These are phyloP conservation scores for Geopyxis carbonaria DNA, from an alignment of 495 filamentous ascomycete genomes.

Conservation along the genomic window DNA sequence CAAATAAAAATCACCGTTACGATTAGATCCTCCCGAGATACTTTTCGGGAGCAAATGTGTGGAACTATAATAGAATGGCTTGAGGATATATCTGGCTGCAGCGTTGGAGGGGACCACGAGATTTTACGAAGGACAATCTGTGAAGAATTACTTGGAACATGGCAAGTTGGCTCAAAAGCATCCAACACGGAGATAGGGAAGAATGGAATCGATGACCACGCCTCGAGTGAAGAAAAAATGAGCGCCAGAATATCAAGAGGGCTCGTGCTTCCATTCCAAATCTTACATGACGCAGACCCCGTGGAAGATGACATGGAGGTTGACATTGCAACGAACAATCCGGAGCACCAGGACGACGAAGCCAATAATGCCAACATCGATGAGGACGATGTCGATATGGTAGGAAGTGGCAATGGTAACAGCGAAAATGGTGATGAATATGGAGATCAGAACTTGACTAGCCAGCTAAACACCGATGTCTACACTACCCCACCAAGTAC, in stretches of 20 bases:
- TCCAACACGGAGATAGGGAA: slow-evolving; percentile 67
- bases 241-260: slow-evolving; percentile 23
- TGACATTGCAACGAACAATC: slow-evolving; percentile 27
- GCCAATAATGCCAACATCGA: slow-evolving; percentile 31
- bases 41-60: slow-evolving; percentile 95
- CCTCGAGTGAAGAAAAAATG: slow-evolving; percentile 30
- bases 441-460: not conserved
- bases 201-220: slow-evolving; percentile 81
- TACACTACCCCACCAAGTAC: not conserved
- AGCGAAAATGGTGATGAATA: slow-evolving; percentile 6
- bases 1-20: slow-evolving; percentile 93
- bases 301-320: slow-evolving; percentile 30
- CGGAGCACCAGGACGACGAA: slow-evolving; percentile 33
- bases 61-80: slow-evolving; percentile 97
- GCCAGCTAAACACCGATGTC: not conserved
- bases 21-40: slow-evolving; percentile 81
- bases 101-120: slow-evolving; percentile 59
- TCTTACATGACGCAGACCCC: not conserved
- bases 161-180: slow-evolving; percentile 73
- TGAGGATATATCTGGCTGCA: slow-evolving; percentile 77
- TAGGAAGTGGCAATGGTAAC: slow-evolving; percentile 15
- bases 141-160: slow-evolving; percentile 72
- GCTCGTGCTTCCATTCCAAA: not conserved
- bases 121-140: slow-evolving; percentile 69
- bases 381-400: slow-evolving; percentile 43